These are phyloP conservation scores for Leavenworthia alabamica DNA, from an alignment of 345 rosid genomes.

Conservation along the genomic window DNA sequence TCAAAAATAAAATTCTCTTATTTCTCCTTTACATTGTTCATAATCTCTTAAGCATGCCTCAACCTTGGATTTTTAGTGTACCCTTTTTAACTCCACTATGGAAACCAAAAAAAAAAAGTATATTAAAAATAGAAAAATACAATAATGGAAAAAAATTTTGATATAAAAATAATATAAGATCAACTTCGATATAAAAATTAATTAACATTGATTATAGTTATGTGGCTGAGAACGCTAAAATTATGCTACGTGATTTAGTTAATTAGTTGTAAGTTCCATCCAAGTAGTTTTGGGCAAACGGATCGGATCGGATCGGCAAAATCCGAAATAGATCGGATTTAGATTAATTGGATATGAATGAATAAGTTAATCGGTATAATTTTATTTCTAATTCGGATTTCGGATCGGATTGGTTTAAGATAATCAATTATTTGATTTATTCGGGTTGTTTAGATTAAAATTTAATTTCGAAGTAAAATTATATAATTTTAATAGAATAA, in stretches of 20 bases:
- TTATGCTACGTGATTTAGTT: not conserved
- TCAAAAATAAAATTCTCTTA: not conserved
- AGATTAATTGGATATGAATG: too few species aligned
- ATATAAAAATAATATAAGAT: not conserved
- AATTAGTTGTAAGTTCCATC: not conserved
- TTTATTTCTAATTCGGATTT: too few species aligned
- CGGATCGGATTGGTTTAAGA: too few species aligned
- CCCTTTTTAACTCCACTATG: not conserved
- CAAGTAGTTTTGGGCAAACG: too few species aligned
- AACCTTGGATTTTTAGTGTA: not conserved
- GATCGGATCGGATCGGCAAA: too few species aligned
- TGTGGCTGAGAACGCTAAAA: not conserved
- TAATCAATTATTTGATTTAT: too few species aligned
- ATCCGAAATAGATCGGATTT: too few species aligned
- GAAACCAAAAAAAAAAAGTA: not conserved
- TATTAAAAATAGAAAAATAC: not conserved
- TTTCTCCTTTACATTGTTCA: not conserved
- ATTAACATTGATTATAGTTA: not conserved
- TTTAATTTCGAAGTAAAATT: too few species aligned
- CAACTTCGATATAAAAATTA: not conserved
- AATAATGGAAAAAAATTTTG: not conserved
- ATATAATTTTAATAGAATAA: too few species aligned
- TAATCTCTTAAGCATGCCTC: conserved; percentile 8
- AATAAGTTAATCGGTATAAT: too few species aligned
- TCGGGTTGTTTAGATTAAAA: too few species aligned